These are phyloP conservation scores for Piromyces finnis DNA, from an alignment of 192 early-diverging fungal genomes.

Conservation along the genomic window DNA sequence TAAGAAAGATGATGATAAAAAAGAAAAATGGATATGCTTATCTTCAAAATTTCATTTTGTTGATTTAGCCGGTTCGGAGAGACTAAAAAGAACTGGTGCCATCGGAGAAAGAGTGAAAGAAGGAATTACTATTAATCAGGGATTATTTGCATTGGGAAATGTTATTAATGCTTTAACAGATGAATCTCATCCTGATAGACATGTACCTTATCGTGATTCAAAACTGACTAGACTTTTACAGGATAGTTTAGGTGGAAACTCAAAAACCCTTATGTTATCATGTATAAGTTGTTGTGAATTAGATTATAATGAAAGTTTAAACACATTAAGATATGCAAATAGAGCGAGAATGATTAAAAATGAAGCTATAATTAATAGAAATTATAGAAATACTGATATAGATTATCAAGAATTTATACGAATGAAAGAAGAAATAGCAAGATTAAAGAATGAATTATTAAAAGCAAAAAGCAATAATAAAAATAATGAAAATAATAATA, in stretches of 20 bases:
- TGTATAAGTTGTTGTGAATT: slow-evolving; percentile 76
- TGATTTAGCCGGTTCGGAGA: slow-evolving; percentile 92
- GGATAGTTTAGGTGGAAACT: slow-evolving; percentile 88
- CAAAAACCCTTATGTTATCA: slow-evolving; percentile 77
- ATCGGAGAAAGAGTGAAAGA: slow-evolving; percentile 85
- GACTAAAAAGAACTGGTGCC: slow-evolving; percentile 79
- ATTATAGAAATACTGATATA: neutral
- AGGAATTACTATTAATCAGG: slow-evolving; percentile 93
- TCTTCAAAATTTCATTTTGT: slow-evolving; percentile 94
- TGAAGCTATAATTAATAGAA: slow-evolving; percentile 49
- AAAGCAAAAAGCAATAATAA: neutral
- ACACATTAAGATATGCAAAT: slow-evolving; percentile 91
- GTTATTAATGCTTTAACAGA: slow-evolving; percentile 95
- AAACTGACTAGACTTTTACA: slow-evolving; percentile 93
- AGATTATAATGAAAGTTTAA: slow-evolving; percentile 78
- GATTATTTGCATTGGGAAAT: slow-evolving; percentile 87
- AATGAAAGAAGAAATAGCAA: neutral
- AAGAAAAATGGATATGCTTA: neutral
- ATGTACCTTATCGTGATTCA: slow-evolving; percentile 92
- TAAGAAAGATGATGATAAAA: neutral
- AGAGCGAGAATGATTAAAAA: slow-evolving; percentile 93
- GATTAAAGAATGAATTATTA: neutral
- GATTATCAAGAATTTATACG: neutral
- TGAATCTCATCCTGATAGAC: slow-evolving; percentile 22
- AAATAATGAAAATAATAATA: neutral